phyloP scores from a whole-genome alignment of 2,329 filamentous ascomycete species.

The Aspergillus niger region DNA sequence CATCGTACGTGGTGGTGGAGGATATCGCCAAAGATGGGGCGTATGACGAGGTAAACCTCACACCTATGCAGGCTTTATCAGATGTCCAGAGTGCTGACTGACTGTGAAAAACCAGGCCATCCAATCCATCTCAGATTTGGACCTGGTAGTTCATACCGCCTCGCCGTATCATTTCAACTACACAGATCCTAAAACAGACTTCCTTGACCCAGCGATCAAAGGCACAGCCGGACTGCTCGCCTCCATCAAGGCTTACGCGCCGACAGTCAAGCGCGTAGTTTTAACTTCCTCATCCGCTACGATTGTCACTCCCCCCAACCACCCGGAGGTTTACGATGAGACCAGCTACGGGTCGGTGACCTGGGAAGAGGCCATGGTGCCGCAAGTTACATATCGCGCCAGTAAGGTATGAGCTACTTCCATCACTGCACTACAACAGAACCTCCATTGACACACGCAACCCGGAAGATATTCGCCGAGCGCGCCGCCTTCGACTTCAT shows the following conservation, averaged over 20 bases:
- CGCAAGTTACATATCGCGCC: not conserved
- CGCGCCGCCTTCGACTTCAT: slow-evolving; percentile 11
- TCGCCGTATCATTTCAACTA: not conserved
- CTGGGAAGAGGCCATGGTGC: not conserved
- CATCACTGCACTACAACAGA: no score
- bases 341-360: not conserved
- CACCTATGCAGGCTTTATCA: no score
- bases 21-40: not conserved
- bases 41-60: not conserved
- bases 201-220: slow-evolving; percentile 6
- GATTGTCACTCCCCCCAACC: not conserved
- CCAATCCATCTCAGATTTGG: not conserved
- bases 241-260: not conserved
- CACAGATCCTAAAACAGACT: not conserved
- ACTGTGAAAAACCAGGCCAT: not conserved
- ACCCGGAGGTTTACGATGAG: not conserved
- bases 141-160: not conserved
- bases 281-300: slow-evolving; percentile 9
- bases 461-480: slow-evolving; percentile 7
- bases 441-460: not conserved
- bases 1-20: not conserved
- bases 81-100: not conserved
- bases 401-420: not conserved
- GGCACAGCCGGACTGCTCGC: not conserved
- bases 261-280: not conserved